phyloP scores from a whole-genome alignment of 768 basidiomycete species.

The Antrodiella citrinella region DNA sequence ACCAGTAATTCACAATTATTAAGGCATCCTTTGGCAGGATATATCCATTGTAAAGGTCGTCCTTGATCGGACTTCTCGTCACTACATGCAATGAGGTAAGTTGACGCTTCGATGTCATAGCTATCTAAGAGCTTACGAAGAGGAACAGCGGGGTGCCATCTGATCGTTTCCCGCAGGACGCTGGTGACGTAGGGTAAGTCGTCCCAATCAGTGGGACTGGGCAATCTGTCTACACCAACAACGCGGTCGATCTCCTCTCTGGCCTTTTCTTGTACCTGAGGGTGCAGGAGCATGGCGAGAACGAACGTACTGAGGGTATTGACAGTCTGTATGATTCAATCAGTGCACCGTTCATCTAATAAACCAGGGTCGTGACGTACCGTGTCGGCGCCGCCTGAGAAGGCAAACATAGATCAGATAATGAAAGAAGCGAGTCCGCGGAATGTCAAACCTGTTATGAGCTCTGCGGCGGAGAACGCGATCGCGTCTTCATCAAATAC shows the following conservation, averaged over 20 bases:
- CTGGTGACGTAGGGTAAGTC: constrained; percentile 5
- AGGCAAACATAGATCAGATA: too few species aligned
- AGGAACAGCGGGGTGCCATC: constrained; percentile 6
- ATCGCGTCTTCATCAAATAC: background rate
- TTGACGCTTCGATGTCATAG: background rate
- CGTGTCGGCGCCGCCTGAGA: background rate
- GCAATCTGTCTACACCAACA: constrained; percentile 5
- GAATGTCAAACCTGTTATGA: background rate
- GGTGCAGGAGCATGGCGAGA: constrained; percentile 6
- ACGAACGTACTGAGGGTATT: background rate
- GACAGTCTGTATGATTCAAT: background rate
- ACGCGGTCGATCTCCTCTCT: constrained; percentile 7
- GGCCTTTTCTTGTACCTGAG: constrained; percentile 2
- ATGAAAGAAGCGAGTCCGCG: too few species aligned
- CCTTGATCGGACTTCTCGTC: constrained; percentile 19
- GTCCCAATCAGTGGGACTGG: constrained; percentile 1
- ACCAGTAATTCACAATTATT: constrained; percentile 4
- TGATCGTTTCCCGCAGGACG: constrained; percentile 3
- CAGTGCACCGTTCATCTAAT: too few species aligned
- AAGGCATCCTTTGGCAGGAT: constrained; percentile 21
- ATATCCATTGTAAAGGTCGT: constrained; percentile 23
- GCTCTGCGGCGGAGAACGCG: background rate
- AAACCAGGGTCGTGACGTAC: background rate
- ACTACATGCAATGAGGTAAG: constrained; percentile 12
- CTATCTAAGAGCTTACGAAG: constrained; percentile 2